Evolutionary conservation across 2,329 filamentous ascomycete species (phyloP), one percentile per base, ranked within the genome.

Genomic region (Talaromyces sp.): DNA sequence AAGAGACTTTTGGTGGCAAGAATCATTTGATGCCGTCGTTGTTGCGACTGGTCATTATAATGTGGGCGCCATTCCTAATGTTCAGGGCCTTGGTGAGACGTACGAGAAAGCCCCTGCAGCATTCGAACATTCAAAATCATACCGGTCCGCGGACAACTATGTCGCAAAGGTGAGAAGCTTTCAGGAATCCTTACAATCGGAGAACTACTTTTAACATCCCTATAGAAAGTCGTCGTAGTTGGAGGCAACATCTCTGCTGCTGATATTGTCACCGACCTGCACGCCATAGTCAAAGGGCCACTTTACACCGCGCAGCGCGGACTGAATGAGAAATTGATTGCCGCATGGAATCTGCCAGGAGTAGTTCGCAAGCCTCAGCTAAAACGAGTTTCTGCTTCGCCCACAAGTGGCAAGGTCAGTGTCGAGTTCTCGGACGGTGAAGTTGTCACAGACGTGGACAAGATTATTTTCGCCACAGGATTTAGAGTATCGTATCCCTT

Each of bases 1-100:
- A 1, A 64, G 58, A 10, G 70, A 75, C 55, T 68, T 71, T 64
- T 77, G 75, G 75, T 76, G 74, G 77, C 63, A 70, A 25, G 73
- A 80, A 63, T 64, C 62, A 0, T 79, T 78, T 25, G 77, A 80
- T 64, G 77, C 77, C 0, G 59, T 80, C 0, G 67, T 80, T 15
- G 74, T 79, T 36, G 78, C 78, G 0, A 73, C 69, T 0, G 78
- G 78, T 0, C 77, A 80, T 62, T 80, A 78, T 61, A 72, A 71
- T 44, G 67, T 80, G 2, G 77, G 77, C 0, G 72, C 69, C 53
- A 67, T 80, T 4, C 78, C 77, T 0, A 63, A 70, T 0, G 73
- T 80, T 8, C 61, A 68, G 0, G 77, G 78, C 0, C 61, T 80
- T 0, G 44, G 60, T 3, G 70, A 71, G 15, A 75, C 69, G 22